Evolutionary conservation across 1,284 basidiomycete genomes (phyloP).

Genomic region (Melampsora larici-populina): DNA sequence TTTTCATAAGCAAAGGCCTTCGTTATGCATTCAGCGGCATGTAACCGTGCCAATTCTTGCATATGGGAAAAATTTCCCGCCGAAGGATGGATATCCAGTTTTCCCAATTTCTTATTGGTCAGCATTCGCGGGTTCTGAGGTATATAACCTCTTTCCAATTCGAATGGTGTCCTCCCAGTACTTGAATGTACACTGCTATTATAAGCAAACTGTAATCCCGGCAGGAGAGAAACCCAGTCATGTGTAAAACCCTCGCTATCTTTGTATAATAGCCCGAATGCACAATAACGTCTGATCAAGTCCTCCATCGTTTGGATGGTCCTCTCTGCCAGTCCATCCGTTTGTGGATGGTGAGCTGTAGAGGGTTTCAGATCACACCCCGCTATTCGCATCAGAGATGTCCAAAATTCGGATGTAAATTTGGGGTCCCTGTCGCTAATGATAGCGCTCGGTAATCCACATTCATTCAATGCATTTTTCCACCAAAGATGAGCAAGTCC

Average conservation of each 20-base stretch:
- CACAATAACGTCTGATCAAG: constrained; percentile 17
- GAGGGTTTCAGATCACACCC: no score
- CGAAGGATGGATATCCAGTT: neutral
- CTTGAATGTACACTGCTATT: neutral
- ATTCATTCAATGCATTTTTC: no score
- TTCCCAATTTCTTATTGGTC: neutral
- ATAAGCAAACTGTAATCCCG: neutral
- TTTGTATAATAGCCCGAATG: constrained; percentile 1
- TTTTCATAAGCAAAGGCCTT: neutral
- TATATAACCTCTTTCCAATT: constrained; percentile 3
- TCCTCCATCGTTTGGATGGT: constrained; percentile 17
- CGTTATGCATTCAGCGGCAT: constrained; percentile 4
- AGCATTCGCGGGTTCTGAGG: neutral
- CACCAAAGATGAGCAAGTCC: no score
- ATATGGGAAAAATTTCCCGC: neutral
- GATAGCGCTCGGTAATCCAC: no score
- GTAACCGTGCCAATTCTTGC: neutral
- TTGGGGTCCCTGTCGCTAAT: no score
- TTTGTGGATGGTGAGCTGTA: no score
- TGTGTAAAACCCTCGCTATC: constrained; percentile 10
- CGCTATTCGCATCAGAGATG: no score
- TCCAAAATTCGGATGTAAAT: no score
- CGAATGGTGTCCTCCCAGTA: constrained; percentile 17
- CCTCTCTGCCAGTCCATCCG: no score
- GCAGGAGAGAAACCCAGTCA: neutral